Percentiles rank a stretch among this genome's conserved stretches.
These are phyloP conservation scores for Parachlorella kessleri DNA, from an alignment of 139 green algal genomes.

Conservation along the genomic window DNA sequence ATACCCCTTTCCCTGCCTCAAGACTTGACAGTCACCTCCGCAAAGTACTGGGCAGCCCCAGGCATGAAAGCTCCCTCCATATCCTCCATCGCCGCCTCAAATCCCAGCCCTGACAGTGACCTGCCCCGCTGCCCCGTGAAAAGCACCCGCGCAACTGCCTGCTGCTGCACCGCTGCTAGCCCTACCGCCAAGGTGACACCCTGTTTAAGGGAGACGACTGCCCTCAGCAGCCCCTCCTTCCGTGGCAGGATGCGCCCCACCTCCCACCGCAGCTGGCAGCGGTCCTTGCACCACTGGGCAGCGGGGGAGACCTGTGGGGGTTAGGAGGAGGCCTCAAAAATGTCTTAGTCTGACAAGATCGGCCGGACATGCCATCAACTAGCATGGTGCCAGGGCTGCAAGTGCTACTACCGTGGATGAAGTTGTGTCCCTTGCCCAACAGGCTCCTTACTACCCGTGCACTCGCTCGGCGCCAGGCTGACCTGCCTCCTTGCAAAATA, in stretches of 20 bases:
- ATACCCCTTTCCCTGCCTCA: no score
- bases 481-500: no score
- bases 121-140: constrained; percentile 21
- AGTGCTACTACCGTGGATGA: no score
- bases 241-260: constrained; percentile 18
- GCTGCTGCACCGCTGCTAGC: background rate
- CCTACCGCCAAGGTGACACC: background rate
- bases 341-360: no score
- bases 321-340: background rate
- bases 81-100: constrained; percentile 18
- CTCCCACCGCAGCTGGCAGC: constrained; percentile 28
- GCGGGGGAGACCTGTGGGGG: constrained; percentile 3
- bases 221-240: constrained; percentile 6
- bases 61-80: background rate
- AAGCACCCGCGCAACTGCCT: constrained; percentile 14
- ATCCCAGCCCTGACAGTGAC: constrained; percentile 30
- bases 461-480: no score
- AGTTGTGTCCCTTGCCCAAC: no score
- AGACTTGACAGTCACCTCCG: constrained; percentile 5
- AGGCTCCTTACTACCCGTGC: no score
- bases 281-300: constrained; percentile 18
- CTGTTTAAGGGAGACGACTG: constrained; percentile 19
- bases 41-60: constrained; percentile 22
- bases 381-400: no score
- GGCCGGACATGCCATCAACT: no score